A percentile compares a stretch with the other conserved stretches of the same genome.
Evolutionary conservation across 2,329 filamentous ascomycete genomes (phyloP).

Genomic region (Ascocoryne sarcoides): DNA sequence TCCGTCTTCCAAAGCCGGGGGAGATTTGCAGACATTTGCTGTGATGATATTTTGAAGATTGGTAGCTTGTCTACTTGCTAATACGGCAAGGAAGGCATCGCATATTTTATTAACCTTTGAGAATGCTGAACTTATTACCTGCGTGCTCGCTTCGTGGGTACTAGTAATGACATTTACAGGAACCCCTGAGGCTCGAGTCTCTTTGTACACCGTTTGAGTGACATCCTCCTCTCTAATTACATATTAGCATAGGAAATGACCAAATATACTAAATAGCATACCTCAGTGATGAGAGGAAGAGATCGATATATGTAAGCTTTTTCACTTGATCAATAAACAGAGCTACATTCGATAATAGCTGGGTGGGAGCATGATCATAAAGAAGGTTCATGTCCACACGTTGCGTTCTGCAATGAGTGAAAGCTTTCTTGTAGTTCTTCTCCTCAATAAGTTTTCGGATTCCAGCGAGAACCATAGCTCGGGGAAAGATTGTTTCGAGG

Average conservation of each 20-base stretch:
- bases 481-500: constrained; percentile 86
- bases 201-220: constrained; percentile 83
- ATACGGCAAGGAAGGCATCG: constrained; percentile 65
- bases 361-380: constrained; percentile 81
- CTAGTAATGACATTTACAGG: constrained; percentile 25
- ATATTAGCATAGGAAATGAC: no score
- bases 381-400: constrained; percentile 97
- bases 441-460: constrained; percentile 74
- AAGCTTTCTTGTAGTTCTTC: constrained; percentile 76
- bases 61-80: constrained; percentile 52
- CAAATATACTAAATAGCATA: constrained; percentile 39
- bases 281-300: constrained; percentile 82
- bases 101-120: constrained; percentile 83
- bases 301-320: constrained; percentile 73
- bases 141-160: constrained; percentile 11
- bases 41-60: constrained; percentile 89
- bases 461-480: constrained; percentile 84
- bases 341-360: constrained; percentile 69
- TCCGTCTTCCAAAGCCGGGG: constrained; percentile 82
- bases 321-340: constrained; percentile 79
- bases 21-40: constrained; percentile 85
- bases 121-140: not conserved
- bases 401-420: constrained; percentile 81
- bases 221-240: constrained; percentile 72
- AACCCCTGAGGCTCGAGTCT: constrained; percentile 52